Evolutionary conservation across 805 yeast species (phyloP), one percentile per base, ranked within the genome.

Genomic region (Barnettozyma vustinii): DNA sequence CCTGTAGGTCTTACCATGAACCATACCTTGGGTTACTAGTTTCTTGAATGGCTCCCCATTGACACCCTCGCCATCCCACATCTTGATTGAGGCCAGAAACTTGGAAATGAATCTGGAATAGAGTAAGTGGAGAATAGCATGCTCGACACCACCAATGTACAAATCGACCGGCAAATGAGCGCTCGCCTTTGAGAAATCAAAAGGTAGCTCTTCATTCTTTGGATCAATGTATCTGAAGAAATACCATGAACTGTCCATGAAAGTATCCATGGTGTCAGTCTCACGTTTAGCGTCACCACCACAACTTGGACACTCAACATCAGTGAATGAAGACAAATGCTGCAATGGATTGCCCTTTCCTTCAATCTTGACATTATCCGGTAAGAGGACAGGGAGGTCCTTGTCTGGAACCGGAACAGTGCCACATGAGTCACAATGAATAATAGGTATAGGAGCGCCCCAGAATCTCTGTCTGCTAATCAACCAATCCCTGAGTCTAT

Each of bases 251-350:
- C 96, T 87, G 67, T 94, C 99, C 81, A 94, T 92, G 61, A 94
- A 94, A 0, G 99, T 94, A 62, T 94, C 99, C 99, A 94, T 92
- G 0, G 99, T 94, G 61, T 94, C 99, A 0, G 98, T 88, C 55
- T 94, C 99, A 58, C 99, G 76, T 49, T 77, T 80, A 0, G 97
- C 96, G 18, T 72, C 67, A 1, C 72, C 70, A 3, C 82, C 81
- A 69, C 99, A 94, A 0, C 77, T 74, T 7, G 99, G 99, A 64
- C 99, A 94, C 27, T 70, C 64, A 1, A 85, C 79, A 51, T 87
- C 73, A 9, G 82, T 81, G 72, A 89, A 92, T 18, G 81, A 84
- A 0, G 76, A 76, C 45, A 83, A 70, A 20, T 78, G 74, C 2
- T 81, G 80, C 40, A 92, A 70, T 9, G 97, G 96, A 42, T 85